Evolutionary conservation across 1,284 basidiomycete species (phyloP), one percentile per base, ranked within the genome.

Genomic region (Cutaneotrichosporon daszewskae): DNA sequence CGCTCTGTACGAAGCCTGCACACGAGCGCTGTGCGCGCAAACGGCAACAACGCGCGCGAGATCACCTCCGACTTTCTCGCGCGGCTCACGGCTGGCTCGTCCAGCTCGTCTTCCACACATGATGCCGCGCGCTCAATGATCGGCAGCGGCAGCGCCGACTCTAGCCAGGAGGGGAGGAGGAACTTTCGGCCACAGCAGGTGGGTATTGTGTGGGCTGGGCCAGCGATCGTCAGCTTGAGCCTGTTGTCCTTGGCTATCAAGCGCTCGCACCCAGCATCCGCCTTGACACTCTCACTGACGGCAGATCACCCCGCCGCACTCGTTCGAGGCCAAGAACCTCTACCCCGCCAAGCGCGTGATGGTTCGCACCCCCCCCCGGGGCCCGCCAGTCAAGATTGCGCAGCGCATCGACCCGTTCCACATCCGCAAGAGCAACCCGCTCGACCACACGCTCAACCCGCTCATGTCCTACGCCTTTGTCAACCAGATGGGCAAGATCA

Each of bases 401-500:
- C 45, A 48, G 32, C 53, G 49, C 31, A 57, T 63, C 32, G 69
- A 72, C 46, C 68, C 69, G 14, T 72, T 70, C 58, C 40, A 57
- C 43, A 39, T 62, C 40, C 58, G 60, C 40, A 43, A 45, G 31
- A 46, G 56, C 13, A 51, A 51, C 24, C 66, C 69, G 1, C 22
- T 67, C 23, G 57, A 60, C 18, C 62, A 69, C 53, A 51, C 55
- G 11, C 32, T 74, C 53, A 94, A 95, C 69, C 77, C 81, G 1
- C 60, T 68, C 11, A 75, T 96, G 20, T 73, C 90, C 31, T 72
- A 75, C n/a, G 56, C 73, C 11, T 96, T 80, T 66, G 72, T 90
- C 44, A 79, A 85, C 6, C 79, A 81, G 23, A 86, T 96, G 81
- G 92, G 90, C 43, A 88, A 85, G 75, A 87, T 96, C 56, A 76